phyloP scores from a whole-genome alignment of 106 monocot genomes.

The Allium fistulosum region DNA sequence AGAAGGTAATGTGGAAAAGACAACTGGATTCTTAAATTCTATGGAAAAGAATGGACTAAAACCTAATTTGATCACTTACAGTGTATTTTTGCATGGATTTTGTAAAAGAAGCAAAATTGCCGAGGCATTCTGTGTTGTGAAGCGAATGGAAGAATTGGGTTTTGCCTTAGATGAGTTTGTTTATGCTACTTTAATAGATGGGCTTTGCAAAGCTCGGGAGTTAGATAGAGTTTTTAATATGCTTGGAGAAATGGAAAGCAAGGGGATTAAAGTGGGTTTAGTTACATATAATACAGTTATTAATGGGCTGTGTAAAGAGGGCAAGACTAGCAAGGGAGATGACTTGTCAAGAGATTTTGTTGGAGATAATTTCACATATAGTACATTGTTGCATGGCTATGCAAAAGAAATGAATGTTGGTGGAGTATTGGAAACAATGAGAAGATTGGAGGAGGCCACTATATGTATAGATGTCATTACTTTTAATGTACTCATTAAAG shows the following conservation, averaged over 20 bases:
- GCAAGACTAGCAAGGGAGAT: constrained; percentile 31
- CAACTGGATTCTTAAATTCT: constrained; percentile 40
- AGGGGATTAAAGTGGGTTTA: constrained; percentile 31
- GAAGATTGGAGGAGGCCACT: constrained; percentile 37
- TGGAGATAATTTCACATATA: constrained; percentile 62
- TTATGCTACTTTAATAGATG: constrained; percentile 49
- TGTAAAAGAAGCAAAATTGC: constrained; percentile 46
- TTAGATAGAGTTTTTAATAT: constrained; percentile 47
- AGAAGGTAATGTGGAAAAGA: constrained; percentile 62
- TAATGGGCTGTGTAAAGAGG: constrained; percentile 64
- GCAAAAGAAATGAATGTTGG: constrained; percentile 34
- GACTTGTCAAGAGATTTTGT: constrained; percentile 28
- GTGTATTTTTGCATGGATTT: constrained; percentile 45
- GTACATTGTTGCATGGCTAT: constrained; percentile 55
- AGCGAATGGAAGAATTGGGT: constrained; percentile 40
- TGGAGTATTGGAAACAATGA: constrained; percentile 37
- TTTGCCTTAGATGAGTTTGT: constrained; percentile 40
- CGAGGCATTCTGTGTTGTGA: constrained; percentile 43
- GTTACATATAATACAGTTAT: constrained; percentile 59
- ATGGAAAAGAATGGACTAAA: constrained; percentile 28
- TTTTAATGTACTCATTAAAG: constrained; percentile 59
- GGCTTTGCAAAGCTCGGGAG: constrained; percentile 37
- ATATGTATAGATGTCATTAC: constrained; percentile 37
- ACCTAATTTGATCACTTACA: constrained; percentile 57
- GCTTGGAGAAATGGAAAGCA: constrained; percentile 50